Evolutionary conservation across 768 basidiomycete genomes (phyloP), one percentile per base, ranked within the genome.

Genomic region (Podaxis sp.): DNA sequence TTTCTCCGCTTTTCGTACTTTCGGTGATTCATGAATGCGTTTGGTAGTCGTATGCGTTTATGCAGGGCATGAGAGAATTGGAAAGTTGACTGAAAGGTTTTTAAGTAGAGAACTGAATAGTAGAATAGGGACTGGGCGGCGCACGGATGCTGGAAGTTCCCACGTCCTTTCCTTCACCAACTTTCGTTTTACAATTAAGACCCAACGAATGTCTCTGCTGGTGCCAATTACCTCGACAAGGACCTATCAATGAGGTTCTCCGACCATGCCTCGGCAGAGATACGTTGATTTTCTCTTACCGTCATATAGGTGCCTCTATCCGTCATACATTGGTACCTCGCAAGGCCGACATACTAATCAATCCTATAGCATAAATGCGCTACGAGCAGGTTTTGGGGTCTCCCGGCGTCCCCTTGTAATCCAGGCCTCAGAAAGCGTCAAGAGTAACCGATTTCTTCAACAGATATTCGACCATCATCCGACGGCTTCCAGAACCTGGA

Each of bases 121-220:
- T 49, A 7, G 33, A 49, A 36, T 58, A 36, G 33, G 51, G 22
- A 59, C 38, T 11, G 36, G 33, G 57, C 37, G 37, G 33, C 49
- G 57, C 47, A 59, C 19, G 57, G 25, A 59, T 33, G 37, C n/a
- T n/a, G 3, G 9, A 49, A 36, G 47, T 59, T 59, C 57, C 57
- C 57, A 59, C 57, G 57, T 59, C 37, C 11, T 17, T 11, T 25
- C 25, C 27, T 50, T 11, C 19, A 36, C n/a, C 13, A 24, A 37
- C 33, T 38, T 22, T 36, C 11, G 33, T 27, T 27, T 36, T 27
- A 19, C 33, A 15, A 29, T 13, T 13, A 8, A 38, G 24, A 12
- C 49, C 19, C 8, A 9, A 22, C 2, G 6, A 50, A 50, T 50
- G 49, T 7, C 43, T 46, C 43, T 19, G 43, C 43, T 9, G n/a